Conservation (phyloP, 192 early-diverging fungal genomes). For the Entomortierella beljakovae region DNA sequence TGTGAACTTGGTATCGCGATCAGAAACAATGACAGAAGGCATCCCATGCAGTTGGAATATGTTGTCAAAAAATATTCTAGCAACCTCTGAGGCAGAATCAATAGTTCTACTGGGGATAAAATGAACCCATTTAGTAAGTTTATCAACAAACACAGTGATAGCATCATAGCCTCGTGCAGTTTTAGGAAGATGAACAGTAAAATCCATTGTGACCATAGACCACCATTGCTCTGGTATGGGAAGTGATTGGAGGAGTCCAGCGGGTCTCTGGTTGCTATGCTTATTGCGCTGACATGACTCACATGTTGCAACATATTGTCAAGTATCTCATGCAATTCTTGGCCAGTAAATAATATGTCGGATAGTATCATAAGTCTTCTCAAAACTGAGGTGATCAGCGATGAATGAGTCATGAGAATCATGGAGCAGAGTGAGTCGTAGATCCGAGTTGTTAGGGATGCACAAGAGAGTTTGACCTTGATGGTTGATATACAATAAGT, state of each 20-base stretch:
- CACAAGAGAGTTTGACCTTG: neutral
- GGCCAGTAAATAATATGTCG: constrained; percentile 13
- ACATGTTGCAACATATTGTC: constrained; percentile 15
- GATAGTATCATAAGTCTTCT: constrained; percentile 13
- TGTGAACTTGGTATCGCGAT: constrained; percentile 58
- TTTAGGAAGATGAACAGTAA: constrained; percentile 29
- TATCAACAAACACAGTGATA: constrained; percentile 61
- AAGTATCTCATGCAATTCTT: constrained; percentile 15
- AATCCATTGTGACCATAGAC: constrained; percentile 54
- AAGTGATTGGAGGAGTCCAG: constrained; percentile 41
- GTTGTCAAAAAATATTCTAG: constrained; percentile 12
- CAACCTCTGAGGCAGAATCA: constrained; percentile 10
- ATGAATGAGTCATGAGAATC: too few species aligned
- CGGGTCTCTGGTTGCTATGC: constrained; percentile 8
- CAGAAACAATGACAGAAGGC: constrained; percentile 60
- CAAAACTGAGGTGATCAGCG: constrained; percentile 17
- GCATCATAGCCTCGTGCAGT: constrained; percentile 29
- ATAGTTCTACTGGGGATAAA: constrained; percentile 16
- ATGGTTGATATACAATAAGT: neutral
- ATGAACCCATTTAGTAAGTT: constrained; percentile 53
- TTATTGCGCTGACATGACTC: constrained; percentile 46
- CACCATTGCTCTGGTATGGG: constrained; percentile 23
- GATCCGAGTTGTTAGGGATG: neutral
- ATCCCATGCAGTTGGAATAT: constrained; percentile 53
- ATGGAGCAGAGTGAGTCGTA: neutral